phyloP scores from a whole-genome alignment of 192 early-diverging fungal species.

The Backusella macrospora region DNA sequence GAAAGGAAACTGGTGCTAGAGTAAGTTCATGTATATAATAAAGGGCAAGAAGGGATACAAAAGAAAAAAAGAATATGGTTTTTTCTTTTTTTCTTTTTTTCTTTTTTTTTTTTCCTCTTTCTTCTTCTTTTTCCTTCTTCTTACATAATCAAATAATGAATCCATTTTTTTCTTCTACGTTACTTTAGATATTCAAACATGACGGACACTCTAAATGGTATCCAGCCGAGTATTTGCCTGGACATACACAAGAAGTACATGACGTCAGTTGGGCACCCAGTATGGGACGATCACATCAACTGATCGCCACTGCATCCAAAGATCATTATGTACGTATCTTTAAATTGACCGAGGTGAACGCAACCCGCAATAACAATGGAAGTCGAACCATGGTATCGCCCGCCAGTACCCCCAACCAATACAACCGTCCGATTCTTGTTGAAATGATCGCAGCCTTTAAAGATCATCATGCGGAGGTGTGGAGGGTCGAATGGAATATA shows the following conservation, averaged over 20 bases:
- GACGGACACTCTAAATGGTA: constrained; percentile 67
- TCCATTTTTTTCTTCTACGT: not conserved
- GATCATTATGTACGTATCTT: constrained; percentile 79
- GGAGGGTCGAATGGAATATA: constrained; percentile 87
- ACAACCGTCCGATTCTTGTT: constrained; percentile 51
- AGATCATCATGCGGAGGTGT: constrained; percentile 73
- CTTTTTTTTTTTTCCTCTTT: too few relatives aligned
- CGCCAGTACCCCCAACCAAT: constrained; percentile 34
- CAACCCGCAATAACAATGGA: not conserved
- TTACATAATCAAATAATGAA: too few relatives aligned
- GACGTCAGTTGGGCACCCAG: constrained; percentile 74
- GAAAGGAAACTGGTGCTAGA: constrained; percentile 76
- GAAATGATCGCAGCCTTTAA: constrained; percentile 58
- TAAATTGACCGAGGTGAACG: constrained; percentile 56
- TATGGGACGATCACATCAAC: constrained; percentile 74
- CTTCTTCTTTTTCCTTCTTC: too few relatives aligned
- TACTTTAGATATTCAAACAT: constrained; percentile 56
- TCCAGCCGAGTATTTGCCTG: constrained; percentile 54
- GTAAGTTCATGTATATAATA: constrained; percentile 34
- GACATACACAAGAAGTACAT: constrained; percentile 66
- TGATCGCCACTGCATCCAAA: constrained; percentile 83
- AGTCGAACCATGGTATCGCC: not conserved
- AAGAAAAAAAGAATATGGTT: not conserved
- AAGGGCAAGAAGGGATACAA: not conserved
- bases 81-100: too few relatives aligned